Percentiles rank a stretch among this genome's conserved stretches.
phyloP scores from a whole-genome alignment of 2,329 filamentous ascomycete genomes.

The Sarocladiaceae sp. region DNA sequence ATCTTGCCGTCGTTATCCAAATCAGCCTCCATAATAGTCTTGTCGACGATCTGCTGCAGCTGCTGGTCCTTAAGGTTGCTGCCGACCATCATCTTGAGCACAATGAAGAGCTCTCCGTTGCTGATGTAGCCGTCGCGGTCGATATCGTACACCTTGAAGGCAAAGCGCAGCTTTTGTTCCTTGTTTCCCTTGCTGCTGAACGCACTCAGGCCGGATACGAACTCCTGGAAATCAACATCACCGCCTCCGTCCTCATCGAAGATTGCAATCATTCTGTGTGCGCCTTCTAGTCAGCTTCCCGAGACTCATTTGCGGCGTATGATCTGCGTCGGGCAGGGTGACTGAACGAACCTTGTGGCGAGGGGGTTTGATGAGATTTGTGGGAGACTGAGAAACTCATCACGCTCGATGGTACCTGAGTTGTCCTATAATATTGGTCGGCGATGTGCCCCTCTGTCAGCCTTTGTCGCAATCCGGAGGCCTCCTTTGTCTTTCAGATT shows the following conservation, averaged over 20 bases:
- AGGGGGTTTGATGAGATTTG: slow-evolving; percentile 98
- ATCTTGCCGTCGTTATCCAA: slow-evolving; percentile 95
- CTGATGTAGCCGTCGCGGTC: slow-evolving; percentile 98
- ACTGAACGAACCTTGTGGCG: slow-evolving; percentile 69
- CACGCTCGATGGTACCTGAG: slow-evolving; percentile 96
- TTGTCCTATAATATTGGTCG: slow-evolving; percentile 64
- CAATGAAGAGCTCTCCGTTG: slow-evolving; percentile 95
- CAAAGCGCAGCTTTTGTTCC: slow-evolving; percentile 95
- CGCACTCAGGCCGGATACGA: slow-evolving; percentile 89
- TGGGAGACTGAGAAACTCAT: slow-evolving; percentile 94
- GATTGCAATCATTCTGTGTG: slow-evolving; percentile 88
- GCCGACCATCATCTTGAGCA: slow-evolving; percentile 99
- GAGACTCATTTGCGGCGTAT: not conserved
- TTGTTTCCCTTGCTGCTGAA: slow-evolving; percentile 99
- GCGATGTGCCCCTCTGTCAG: not conserved
- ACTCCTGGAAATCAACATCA: slow-evolving; percentile 98
- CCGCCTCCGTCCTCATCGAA: slow-evolving; percentile 98
- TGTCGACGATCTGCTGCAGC: slow-evolving; percentile 98
- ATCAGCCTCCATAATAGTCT: slow-evolving; percentile 99
- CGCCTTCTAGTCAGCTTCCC: not conserved
- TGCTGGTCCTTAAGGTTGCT: slow-evolving; percentile 99
- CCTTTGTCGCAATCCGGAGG: not conserved
- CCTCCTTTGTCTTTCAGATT: slow-evolving; percentile 1
- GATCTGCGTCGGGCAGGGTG: not conserved
- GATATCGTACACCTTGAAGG: slow-evolving; percentile 99